Conservation (phyloP, 176 grass and related monocot species). For the Cenchrus fungigraminus region DNA sequence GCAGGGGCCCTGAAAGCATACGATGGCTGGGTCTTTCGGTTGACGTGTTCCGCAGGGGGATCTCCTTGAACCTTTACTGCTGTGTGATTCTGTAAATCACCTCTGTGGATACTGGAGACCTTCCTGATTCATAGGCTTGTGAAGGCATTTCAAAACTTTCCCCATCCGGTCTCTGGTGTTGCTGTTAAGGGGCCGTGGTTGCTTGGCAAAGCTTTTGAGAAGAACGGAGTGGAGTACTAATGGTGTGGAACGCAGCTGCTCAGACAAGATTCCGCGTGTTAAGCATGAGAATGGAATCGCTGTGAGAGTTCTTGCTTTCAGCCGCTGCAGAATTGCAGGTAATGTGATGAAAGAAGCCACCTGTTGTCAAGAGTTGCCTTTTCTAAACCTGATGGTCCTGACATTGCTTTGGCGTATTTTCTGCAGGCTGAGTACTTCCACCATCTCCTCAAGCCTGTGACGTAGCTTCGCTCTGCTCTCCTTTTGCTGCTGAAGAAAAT, state of each 20-base stretch:
- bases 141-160: constrained; percentile 15
- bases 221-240: constrained; percentile 64
- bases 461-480: constrained; percentile 58
- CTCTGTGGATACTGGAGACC: neutral
- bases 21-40: constrained; percentile 65
- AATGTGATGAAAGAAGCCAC: neutral
- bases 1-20: constrained; percentile 50
- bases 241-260: constrained; percentile 94
- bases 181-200: constrained; percentile 40
- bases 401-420: constrained; percentile 30
- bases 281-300: constrained; percentile 95
- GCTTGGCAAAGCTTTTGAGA: constrained; percentile 22
- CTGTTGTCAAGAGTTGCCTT: neutral
- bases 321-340: constrained; percentile 90
- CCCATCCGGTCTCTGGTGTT: constrained; percentile 13
- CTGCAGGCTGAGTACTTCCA: constrained; percentile 94
- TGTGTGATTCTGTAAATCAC: constrained; percentile 77
- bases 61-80: constrained; percentile 90
- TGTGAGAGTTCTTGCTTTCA: constrained; percentile 86
- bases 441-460: constrained; percentile 94
- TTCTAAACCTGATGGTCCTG: constrained; percentile 2
- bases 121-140: constrained; percentile 26
- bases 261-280: constrained; percentile 81
- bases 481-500: constrained; percentile 44
- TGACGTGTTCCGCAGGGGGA: constrained; percentile 60